Percentiles rank a stretch among this genome's conserved stretches.
phyloP scores from a whole-genome alignment of 2,329 filamentous ascomycete genomes.

The Neofusicoccum parvum region DNA sequence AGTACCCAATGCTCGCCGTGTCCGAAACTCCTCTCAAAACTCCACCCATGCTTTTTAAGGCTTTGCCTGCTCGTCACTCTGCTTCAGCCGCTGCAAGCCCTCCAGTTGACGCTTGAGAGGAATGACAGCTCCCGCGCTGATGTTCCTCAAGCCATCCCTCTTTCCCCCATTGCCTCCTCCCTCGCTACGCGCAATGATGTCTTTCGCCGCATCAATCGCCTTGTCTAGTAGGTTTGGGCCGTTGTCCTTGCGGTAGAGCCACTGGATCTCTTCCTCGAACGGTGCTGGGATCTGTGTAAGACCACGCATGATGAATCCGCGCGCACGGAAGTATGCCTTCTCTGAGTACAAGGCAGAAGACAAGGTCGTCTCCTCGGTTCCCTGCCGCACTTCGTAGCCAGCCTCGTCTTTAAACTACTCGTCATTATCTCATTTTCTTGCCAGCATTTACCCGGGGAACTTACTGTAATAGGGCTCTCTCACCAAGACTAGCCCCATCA shows the following conservation, averaged over 20 bases:
- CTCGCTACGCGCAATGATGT: constrained; percentile 43
- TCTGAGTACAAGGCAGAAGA: constrained; percentile 56
- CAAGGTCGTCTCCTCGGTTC: constrained; percentile 48
- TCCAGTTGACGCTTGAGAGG: constrained; percentile 44
- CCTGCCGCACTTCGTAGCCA: constrained; percentile 58
- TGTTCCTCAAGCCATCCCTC: constrained; percentile 48
- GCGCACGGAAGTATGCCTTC: constrained; percentile 55
- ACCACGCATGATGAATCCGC: constrained; percentile 54
- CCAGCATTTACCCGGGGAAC: constrained; percentile 23
- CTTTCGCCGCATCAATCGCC: constrained; percentile 46
- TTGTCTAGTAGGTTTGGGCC: constrained; percentile 46
- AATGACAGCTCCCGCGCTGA: constrained; percentile 52
- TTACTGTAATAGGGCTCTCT: constrained; percentile 62
- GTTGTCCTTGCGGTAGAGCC: constrained; percentile 49
- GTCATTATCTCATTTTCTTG: background rate
- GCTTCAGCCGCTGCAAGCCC: constrained; percentile 36
- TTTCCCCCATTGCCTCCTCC: constrained; percentile 29
- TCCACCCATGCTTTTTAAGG: background rate
- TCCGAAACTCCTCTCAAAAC: constrained; percentile 5
- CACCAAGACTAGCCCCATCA: constrained; percentile 61
- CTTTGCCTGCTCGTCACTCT: background rate
- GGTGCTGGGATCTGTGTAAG: constrained; percentile 47
- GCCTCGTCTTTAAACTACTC: constrained; percentile 54
- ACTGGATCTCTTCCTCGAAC: constrained; percentile 55
- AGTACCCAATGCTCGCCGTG: background rate